Evolutionary conservation across 1,284 basidiomycete species (phyloP).

Genomic region (Sparassis latifolia): DNA sequence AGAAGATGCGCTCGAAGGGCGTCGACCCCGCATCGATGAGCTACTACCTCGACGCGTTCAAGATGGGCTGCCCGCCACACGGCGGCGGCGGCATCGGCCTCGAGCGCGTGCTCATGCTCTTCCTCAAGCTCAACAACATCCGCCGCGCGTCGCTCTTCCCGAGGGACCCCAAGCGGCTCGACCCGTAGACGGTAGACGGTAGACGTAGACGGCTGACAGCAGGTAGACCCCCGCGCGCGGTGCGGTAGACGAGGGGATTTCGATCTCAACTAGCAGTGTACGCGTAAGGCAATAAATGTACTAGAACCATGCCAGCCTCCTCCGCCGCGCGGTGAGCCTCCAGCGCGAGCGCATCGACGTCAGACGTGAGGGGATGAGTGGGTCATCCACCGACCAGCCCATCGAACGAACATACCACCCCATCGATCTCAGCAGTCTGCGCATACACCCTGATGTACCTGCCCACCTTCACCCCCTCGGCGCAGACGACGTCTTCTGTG

Average conservation of each 20-base stretch:
- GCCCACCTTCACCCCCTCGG: no score
- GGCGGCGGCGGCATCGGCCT: slow-evolving; percentile 84
- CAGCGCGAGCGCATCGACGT: no score
- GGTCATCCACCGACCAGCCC: no score
- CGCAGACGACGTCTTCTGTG: no score
- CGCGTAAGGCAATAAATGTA: not conserved
- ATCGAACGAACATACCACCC: no score
- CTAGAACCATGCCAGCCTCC: no score
- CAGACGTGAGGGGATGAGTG: no score
- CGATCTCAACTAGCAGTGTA: slow-evolving; percentile 3
- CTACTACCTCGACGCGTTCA: slow-evolving; percentile 91
- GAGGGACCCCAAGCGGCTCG: slow-evolving; percentile 81
- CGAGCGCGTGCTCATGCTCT: slow-evolving; percentile 95
- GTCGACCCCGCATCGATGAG: slow-evolving; percentile 87
- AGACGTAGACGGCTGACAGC: slow-evolving; percentile 20
- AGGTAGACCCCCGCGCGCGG: not conserved
- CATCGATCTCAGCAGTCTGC: not conserved
- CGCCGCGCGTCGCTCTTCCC: slow-evolving; percentile 93
- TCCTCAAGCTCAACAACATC: slow-evolving; percentile 94
- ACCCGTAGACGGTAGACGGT: slow-evolving; percentile 37
- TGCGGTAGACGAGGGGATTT: not conserved
- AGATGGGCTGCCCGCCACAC: slow-evolving; percentile 88
- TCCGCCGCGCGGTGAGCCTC: no score
- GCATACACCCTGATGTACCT: not conserved
- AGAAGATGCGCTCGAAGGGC: slow-evolving; percentile 79